Base-by-base conservation (phyloP, 2,329 filamentous ascomycete genomes). In the Apiospora marii region DNA sequence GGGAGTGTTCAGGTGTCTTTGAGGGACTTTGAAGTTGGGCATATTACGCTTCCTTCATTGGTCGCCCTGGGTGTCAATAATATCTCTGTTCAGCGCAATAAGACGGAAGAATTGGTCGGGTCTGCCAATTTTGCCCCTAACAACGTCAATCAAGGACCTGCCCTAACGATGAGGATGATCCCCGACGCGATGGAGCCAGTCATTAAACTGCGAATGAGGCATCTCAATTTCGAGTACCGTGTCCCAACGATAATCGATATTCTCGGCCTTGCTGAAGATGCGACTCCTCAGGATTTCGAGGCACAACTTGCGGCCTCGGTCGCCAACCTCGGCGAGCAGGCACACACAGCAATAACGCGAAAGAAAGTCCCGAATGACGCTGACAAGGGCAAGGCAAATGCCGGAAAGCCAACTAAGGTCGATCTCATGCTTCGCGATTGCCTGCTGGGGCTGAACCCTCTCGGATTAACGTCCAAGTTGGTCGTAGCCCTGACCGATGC, bases 131-230 rank as follows among this genome's bases (percentile, higher is more conserved):
- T 73, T 76, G 72, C 80, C 79, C 37, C 77, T 76, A 71, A 80
- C 77, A 53, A 80, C 76, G 46, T 75, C 30, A 68, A 72, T 67
- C 34, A 75, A 67, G 71, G 79, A 3, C 83, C 89, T 1, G 94
- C 95, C 75, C 81, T 98, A 70, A 98, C 97, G 92, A 90, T 93
- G 73, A 90, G 96, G 69, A 93, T 98, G 84, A 93, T 99, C 75
- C 94, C 94, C 0, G 95, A 98, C 80, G 96, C 98, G 80, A 94
- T 97, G 83, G 96, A 98, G 75, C 96, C 97, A 0, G 91, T 94
- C 8, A 86, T 98, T 76, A 98, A 97, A 80, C 82, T 98, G 72
- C 97, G 97, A 80, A 84, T 98, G 58, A 93, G 93, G 81, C 95
- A 97, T 74, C 77, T 97, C 5, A 92, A 91, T 73, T 82, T 94